Conservation (phyloP, 106 monocot genomes). For the Xerophyta viscosa region DNA sequence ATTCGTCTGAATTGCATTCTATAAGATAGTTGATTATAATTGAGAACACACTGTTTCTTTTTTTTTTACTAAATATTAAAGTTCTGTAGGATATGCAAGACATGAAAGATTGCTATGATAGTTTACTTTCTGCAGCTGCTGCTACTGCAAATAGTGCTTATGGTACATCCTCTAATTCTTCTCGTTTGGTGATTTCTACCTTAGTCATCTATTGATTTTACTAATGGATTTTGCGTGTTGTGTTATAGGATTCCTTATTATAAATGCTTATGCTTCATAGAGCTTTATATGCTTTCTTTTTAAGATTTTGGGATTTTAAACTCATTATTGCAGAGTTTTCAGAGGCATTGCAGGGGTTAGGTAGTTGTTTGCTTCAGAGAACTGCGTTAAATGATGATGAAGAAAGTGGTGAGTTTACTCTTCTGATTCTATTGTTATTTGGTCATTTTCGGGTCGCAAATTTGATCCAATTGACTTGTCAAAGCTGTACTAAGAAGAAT, state of each 20-base stretch:
- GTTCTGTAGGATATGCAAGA: conserved; percentile 15
- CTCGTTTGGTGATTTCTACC: background rate
- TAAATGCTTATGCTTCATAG: background rate
- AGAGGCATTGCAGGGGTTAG: conserved; percentile 66
- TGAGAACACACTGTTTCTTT: background rate
- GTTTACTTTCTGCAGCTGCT: conserved; percentile 14
- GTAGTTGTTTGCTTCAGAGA: conserved; percentile 67
- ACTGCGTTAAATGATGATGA: conserved; percentile 61
- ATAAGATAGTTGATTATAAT: background rate
- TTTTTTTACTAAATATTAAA: background rate
- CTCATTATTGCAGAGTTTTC: conserved; percentile 60
- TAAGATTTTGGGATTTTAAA: background rate
- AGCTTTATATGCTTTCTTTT: background rate
- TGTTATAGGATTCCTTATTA: background rate
- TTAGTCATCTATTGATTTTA: background rate
- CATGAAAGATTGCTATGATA: conserved; percentile 13
- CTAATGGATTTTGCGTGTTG: background rate
- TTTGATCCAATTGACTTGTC: no score
- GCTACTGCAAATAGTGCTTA: conserved; percentile 15
- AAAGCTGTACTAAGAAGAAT: no score
- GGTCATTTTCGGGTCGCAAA: background rate
- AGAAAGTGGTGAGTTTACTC: conserved; percentile 49
- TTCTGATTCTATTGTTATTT: background rate
- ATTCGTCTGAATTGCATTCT: background rate
- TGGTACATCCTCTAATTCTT: background rate